Percentiles rank a stretch among this genome's conserved stretches.
Evolutionary conservation across 306 rosid genomes (phyloP).

Genomic region (Rubus parviflorus): DNA sequence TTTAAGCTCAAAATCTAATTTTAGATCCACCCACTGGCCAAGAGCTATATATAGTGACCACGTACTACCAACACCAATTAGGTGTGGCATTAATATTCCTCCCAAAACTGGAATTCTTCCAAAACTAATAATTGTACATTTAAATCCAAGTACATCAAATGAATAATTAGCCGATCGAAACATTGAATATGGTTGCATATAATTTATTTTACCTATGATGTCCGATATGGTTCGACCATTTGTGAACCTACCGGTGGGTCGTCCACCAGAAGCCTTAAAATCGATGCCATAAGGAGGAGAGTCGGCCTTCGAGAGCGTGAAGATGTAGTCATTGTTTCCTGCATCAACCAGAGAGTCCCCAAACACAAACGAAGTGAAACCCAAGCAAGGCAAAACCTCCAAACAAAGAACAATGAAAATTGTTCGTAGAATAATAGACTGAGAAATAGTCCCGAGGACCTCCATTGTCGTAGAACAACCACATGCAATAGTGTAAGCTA

Average conservation of each 20-base stretch:
- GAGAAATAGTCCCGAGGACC: not conserved
- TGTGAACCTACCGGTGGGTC: slow-evolving; percentile 52
- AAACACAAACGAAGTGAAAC: slow-evolving; percentile 49
- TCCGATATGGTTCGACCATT: slow-evolving; percentile 55
- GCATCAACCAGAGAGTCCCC: slow-evolving; percentile 59
- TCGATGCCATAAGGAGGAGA: slow-evolving; percentile 58
- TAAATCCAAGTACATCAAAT: not conserved
- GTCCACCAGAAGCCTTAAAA: slow-evolving; percentile 49
- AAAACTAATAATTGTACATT: not conserved
- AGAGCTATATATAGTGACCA: too few species aligned
- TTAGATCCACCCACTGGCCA: too few species aligned
- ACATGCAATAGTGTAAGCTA: not conserved
- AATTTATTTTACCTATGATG: slow-evolving; percentile 33
- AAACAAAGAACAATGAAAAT: not conserved
- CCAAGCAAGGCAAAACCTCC: slow-evolving; percentile 10
- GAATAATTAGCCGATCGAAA: not conserved
- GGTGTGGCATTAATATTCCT: not conserved
- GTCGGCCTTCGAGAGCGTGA: slow-evolving; percentile 50
- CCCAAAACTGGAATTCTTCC: not conserved
- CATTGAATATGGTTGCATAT: not conserved
- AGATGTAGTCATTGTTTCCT: slow-evolving; percentile 56
- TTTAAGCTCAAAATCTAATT: too few species aligned
- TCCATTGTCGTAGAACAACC: slow-evolving; percentile 14
- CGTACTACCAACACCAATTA: not conserved
- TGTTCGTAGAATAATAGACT: not conserved